Conservation (phyloP, 2,329 filamentous ascomycete species). For the Sarocladiaceae sp. region DNA sequence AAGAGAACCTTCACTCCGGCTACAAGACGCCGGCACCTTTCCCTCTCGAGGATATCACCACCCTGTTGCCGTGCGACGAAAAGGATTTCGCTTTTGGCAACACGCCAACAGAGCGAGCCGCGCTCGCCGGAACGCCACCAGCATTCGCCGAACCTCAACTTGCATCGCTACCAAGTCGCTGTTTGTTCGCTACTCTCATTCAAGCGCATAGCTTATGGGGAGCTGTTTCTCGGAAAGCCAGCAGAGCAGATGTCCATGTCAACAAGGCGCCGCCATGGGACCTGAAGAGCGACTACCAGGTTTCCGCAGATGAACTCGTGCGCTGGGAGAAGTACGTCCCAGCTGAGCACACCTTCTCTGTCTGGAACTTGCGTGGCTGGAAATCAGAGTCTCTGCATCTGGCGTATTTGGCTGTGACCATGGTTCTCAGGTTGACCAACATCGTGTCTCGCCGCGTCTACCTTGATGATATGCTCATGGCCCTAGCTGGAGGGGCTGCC, state of each 20-base stretch:
- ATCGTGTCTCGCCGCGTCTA: conserved; percentile 29
- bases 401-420: conserved; percentile 28
- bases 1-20: conserved; percentile 30
- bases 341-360: conserved; percentile 24
- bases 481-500: conserved; percentile 8
- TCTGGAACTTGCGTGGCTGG: conserved; percentile 30
- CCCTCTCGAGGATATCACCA: conserved; percentile 27
- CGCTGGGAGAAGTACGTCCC: conserved; percentile 25
- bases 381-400: conserved; percentile 27
- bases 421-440: conserved; percentile 29
- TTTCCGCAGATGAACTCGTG: conserved; percentile 15
- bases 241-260: conserved; percentile 12
- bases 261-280: conserved; percentile 18
- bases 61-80: conserved; percentile 29
- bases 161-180: conserved; percentile 18
- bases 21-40: conserved; percentile 26
- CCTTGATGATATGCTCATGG: conserved; percentile 22
- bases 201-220: conserved; percentile 32
- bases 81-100: conserved; percentile 30
- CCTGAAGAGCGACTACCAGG: conserved; percentile 18
- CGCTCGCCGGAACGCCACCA: conserved; percentile 25
- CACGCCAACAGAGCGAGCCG: conserved; percentile 22
- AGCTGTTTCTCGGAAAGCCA: conserved; percentile 24
- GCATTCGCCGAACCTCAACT: conserved; percentile 20
- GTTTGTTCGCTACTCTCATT: conserved; percentile 30